Evolutionary conservation across 1,284 basidiomycete genomes (phyloP), one percentile per base, ranked within the genome.

Genomic region (Naganishia cerealis): DNA sequence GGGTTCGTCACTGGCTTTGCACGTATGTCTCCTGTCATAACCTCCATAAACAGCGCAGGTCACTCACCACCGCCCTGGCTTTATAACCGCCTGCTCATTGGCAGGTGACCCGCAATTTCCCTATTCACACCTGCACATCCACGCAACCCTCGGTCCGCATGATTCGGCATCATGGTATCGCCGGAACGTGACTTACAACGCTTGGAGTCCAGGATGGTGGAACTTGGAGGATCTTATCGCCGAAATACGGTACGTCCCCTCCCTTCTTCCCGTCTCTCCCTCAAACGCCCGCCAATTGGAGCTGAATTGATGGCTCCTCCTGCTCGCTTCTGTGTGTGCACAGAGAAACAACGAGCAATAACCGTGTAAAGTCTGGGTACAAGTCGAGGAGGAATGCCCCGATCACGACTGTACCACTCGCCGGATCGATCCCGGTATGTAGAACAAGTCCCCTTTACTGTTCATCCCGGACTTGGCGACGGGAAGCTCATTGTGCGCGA

Each of bases 291-390:
- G n/a, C 16, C 29, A 18, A 43, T 68, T 56, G 52, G 67, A 39
- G 12, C 24, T 24, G 21, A 36, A 26, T n/a, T 36, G 13, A 8
- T 29, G 13, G 21, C 18, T 52, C 29, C 36, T 9, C 18, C 36
- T 61, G n/a, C 5, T 13, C 29, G 29, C 29, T 2, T 15, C n/a
- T 8, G 18, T 24, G 46, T 33, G 29, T 33, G 7, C 24, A 0
- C 48, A 79, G 79, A 24, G 79, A 81, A 69, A 73, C 72, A 46
- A 74, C 77, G 13, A 77, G 76, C 38, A 81, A 80, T 59, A 79
- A 78, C 68, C 72, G 80, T 5, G 72, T 80, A 69, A 81, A 81
- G 66, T 76, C 75, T 16, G 80, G 80, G 29, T 79, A 81, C 53
- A 58, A 26, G 40, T 39, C 58, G 12, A 18, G 61, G 12, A 39